phyloP scores from a whole-genome alignment of 345 rosid genomes.

The Garcia nutans region DNA sequence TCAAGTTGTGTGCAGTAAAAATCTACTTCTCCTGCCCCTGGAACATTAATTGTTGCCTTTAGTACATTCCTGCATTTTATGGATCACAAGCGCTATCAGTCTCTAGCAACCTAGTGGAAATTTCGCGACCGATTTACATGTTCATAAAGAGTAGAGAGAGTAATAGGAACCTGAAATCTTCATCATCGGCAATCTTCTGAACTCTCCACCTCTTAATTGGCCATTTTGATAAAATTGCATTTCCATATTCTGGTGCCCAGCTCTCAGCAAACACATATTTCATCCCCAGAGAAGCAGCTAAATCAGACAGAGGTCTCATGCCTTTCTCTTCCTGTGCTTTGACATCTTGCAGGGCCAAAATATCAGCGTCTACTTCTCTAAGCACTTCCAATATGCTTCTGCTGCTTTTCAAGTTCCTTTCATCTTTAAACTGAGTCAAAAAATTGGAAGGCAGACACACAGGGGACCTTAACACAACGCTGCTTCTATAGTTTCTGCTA shows the following conservation, averaged over 20 bases:
- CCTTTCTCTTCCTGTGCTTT: constrained; percentile 82
- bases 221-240: constrained; percentile 81
- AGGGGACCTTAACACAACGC: constrained; percentile 73
- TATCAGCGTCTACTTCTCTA: constrained; percentile 74
- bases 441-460: constrained; percentile 66
- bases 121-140: background rate
- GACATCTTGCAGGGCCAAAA: constrained; percentile 84
- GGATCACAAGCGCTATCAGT: background rate
- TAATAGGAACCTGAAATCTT: constrained; percentile 70
- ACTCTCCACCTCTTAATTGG: constrained; percentile 77
- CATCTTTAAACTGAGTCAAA: constrained; percentile 42
- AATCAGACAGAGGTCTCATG: constrained; percentile 85
- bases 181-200: constrained; percentile 74
- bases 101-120: background rate
- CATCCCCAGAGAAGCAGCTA: constrained; percentile 79
- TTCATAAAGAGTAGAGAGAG: background rate
- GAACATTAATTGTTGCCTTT: constrained; percentile 74
- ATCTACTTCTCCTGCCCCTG: constrained; percentile 84
- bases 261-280: constrained; percentile 84
- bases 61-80: constrained; percentile 72
- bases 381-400: constrained; percentile 81
- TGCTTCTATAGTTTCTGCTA: constrained; percentile 47
- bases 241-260: constrained; percentile 95
- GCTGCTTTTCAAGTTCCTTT: constrained; percentile 46
- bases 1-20: constrained; percentile 89